A percentile compares a stretch with the other conserved stretches of the same genome.
These are phyloP conservation scores for Imleria badia DNA, from an alignment of 768 basidiomycete species.

Conservation along the genomic window DNA sequence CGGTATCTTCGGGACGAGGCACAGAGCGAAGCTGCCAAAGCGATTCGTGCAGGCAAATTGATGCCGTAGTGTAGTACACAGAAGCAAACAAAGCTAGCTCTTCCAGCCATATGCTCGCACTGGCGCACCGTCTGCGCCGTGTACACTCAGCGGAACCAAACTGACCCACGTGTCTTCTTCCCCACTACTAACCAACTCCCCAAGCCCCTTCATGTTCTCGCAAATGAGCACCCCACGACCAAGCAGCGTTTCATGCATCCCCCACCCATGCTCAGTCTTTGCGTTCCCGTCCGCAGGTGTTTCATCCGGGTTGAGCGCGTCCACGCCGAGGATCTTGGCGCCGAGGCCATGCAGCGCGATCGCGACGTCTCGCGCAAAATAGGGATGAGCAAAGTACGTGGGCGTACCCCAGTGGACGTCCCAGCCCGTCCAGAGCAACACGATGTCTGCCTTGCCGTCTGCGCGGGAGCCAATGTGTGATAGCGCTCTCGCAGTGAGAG, in stretches of 20 bases:
- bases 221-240: conserved; percentile 62
- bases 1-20: conserved; percentile 59
- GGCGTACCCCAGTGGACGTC: conserved; percentile 50
- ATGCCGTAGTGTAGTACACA: conserved; percentile 31
- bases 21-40: conserved; percentile 53
- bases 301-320: conserved; percentile 69
- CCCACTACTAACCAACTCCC: conserved; percentile 30
- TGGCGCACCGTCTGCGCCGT: conserved; percentile 64
- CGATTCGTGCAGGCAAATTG: conserved; percentile 42
- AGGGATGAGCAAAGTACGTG: conserved; percentile 64
- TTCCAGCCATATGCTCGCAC: conserved; percentile 67
- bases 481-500: neutral
- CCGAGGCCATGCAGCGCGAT: conserved; percentile 48
- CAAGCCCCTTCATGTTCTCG: conserved; percentile 66
- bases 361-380: conserved; percentile 55
- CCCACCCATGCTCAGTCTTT: conserved; percentile 34
- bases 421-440: conserved; percentile 73
- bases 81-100: neutral
- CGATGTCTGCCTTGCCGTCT: conserved; percentile 34
- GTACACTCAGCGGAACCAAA: conserved; percentile 58
- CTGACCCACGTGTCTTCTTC: conserved; percentile 44
- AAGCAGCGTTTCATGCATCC: conserved; percentile 60
- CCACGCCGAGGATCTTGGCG: conserved; percentile 58
- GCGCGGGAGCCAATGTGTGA: conserved; percentile 24
- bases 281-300: conserved; percentile 31